Conservation (phyloP, 2,329 filamentous ascomycete species). For the Aspergillus sp. region DNA sequence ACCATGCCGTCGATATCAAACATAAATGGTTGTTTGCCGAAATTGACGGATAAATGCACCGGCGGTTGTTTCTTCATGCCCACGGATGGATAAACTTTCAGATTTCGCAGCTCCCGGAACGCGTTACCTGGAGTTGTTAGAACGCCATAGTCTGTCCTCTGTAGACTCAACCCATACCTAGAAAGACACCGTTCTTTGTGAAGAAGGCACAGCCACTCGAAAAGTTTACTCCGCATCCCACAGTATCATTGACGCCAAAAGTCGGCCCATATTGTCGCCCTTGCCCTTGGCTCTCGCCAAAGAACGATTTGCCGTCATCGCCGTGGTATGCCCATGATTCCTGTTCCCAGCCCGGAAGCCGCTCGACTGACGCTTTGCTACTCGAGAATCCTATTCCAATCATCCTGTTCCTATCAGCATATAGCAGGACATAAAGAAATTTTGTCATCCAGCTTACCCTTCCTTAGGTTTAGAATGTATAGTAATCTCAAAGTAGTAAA, state of each 20-base stretch:
- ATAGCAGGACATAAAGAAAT: not conserved
- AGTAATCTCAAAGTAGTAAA: slow-evolving; percentile 89
- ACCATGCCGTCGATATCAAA: slow-evolving; percentile 91
- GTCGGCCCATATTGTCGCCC: slow-evolving; percentile 64
- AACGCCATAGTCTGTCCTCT: not conserved
- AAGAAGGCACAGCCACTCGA: slow-evolving; percentile 65
- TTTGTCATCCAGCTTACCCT: slow-evolving; percentile 53
- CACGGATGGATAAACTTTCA: slow-evolving; percentile 59
- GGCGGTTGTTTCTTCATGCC: slow-evolving; percentile 67
- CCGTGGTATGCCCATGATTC: slow-evolving; percentile 71
- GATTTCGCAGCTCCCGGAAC: slow-evolving; percentile 50
- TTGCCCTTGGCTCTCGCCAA: slow-evolving; percentile 58
- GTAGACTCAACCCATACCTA: slow-evolving; percentile 49
- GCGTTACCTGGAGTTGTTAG: slow-evolving; percentile 57
- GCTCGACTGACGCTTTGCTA: slow-evolving; percentile 61
- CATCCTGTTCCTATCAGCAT: slow-evolving; percentile 33
- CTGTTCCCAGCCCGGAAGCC: slow-evolving; percentile 68
- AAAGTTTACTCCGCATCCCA: slow-evolving; percentile 70
- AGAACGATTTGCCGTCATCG: slow-evolving; percentile 68
- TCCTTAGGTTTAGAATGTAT: slow-evolving; percentile 70
- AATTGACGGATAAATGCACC: slow-evolving; percentile 64
- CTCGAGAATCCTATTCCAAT: slow-evolving; percentile 65
- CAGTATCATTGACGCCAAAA: slow-evolving; percentile 62
- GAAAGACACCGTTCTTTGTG: slow-evolving; percentile 65
- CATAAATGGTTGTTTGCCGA: slow-evolving; percentile 74